phyloP scores from a whole-genome alignment of 2,329 filamentous ascomycete species.

The Coniochaeta sp. region DNA sequence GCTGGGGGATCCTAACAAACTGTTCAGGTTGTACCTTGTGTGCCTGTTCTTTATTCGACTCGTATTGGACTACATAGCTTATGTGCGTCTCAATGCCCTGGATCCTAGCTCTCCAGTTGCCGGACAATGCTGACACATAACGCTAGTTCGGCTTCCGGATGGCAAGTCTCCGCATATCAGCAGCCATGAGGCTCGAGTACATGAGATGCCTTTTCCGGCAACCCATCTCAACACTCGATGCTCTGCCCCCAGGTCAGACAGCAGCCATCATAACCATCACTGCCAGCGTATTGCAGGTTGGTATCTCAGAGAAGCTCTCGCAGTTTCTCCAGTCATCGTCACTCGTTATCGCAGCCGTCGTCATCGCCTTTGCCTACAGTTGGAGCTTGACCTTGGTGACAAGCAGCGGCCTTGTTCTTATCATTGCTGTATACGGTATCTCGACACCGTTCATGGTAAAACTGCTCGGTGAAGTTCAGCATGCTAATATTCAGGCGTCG shows the following conservation, averaged over 20 bases:
- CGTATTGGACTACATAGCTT: slow-evolving; percentile 45
- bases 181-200: slow-evolving; percentile 55
- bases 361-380: slow-evolving; percentile 48
- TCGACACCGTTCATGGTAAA: slow-evolving; percentile 51
- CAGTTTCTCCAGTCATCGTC: slow-evolving; percentile 48
- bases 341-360: slow-evolving; percentile 42
- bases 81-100: slow-evolving; percentile 12
- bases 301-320: slow-evolving; percentile 55
- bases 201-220: slow-evolving; percentile 56
- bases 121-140: neutral
- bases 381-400: slow-evolving; percentile 56
- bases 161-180: slow-evolving; percentile 53
- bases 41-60: slow-evolving; percentile 63
- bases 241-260: slow-evolving; percentile 51
- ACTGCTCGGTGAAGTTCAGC: slow-evolving; percentile 33
- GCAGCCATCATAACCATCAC: slow-evolving; percentile 57
- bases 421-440: slow-evolving; percentile 38
- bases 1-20: neutral
- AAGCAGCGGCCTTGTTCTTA: slow-evolving; percentile 46
- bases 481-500: slow-evolving; percentile 48
- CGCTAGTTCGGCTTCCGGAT: slow-evolving; percentile 45
- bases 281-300: slow-evolving; percentile 53
- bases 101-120: neutral
- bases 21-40: slow-evolving; percentile 55
- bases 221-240: slow-evolving; percentile 60